Evolutionary conservation across 352 stramenopile genomes (phyloP).

Genomic region (Phytopythium aichiense): DNA sequence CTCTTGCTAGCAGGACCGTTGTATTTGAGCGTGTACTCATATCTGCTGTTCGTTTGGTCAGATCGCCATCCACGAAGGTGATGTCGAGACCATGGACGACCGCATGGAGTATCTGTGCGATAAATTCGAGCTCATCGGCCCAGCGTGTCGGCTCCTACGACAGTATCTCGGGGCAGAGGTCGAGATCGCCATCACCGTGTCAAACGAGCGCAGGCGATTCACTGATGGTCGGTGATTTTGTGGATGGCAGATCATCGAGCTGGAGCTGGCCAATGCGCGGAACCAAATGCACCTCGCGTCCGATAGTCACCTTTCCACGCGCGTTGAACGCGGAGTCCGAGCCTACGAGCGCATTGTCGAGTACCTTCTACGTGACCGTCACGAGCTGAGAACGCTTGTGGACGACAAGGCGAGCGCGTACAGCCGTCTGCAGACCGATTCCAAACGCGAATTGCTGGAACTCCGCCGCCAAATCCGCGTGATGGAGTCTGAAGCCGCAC

Average conservation of each 20-base stretch:
- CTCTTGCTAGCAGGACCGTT: too few species aligned
- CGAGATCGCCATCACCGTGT: not conserved
- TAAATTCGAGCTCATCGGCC: slow-evolving; percentile 1
- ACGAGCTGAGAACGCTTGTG: slow-evolving; percentile 6
- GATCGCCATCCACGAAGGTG: slow-evolving; percentile 6
- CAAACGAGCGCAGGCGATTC: not conserved
- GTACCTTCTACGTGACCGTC: not conserved
- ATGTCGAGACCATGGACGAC: not conserved
- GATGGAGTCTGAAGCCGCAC: not conserved
- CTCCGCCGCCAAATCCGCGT: not conserved
- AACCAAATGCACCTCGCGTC: not conserved
- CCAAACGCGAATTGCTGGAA: slow-evolving; percentile 7
- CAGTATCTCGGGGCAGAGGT: slow-evolving; percentile 6
- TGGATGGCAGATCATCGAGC: not conserved
- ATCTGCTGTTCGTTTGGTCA: not conserved
- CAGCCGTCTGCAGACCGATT: slow-evolving; percentile 5
- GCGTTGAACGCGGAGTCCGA: not conserved
- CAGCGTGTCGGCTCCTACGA: not conserved
- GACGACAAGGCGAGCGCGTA: slow-evolving; percentile 14
- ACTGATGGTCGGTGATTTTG: not conserved
- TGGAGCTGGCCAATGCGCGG: slow-evolving; percentile 10
- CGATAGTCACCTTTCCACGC: not conserved
- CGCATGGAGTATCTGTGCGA: slow-evolving; percentile 3
- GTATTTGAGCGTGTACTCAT: not conserved
- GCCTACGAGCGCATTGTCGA: slow-evolving; percentile 9